Base-by-base conservation (phyloP, 1,284 basidiomycete genomes). In the Rhodotorula sp. region DNA sequence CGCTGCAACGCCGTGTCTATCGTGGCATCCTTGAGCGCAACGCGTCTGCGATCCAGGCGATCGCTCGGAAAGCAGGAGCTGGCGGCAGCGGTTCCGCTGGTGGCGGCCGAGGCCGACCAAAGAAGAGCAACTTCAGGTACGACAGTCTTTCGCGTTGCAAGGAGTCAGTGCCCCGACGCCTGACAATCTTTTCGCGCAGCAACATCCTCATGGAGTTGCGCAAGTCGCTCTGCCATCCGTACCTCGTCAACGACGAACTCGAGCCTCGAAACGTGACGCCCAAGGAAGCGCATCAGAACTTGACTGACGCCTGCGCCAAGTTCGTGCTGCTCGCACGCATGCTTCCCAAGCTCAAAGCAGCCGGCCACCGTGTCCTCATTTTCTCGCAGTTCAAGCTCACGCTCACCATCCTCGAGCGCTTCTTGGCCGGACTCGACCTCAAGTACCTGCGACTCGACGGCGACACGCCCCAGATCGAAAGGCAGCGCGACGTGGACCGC, bases 1-100 rank as follows among this genome's bases (percentile, higher is more conserved):
- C 89, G 1, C 81, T 97, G 45, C 95, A 98, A 79, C 93, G 92
- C 79, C 87, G 92, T 77, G 86, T 98, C 14, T 97, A 88, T 22
- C 85, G 87, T 55, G 79, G 90, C 59, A 81, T 93, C 65, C 86
- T 84, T 64, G 85, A 84, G 58, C 82, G 91, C 64, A 72, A 74
- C 26, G 72, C 73, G 14, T 58, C 65, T 20, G 66, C 69, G 30
- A 73, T 70, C 45, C 66, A 69, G 33, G 54, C 33, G 18, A 69
- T 68, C 66, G 61, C 71, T 33, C 67, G 79, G 79, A 74, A 72
- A 71, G 49, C 66, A 6, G 62, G 65, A 77, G 80, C 69, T 74
- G 77, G 20, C 30, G 72, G 68, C 56, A 29, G 51, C n/a, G 37
- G 37, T 37, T 26, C 22, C 18, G 59, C 48, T n/a, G 12, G 26